phyloP scores from a whole-genome alignment of 2,329 filamentous ascomycete genomes.

The Aureobasidium sp. region DNA sequence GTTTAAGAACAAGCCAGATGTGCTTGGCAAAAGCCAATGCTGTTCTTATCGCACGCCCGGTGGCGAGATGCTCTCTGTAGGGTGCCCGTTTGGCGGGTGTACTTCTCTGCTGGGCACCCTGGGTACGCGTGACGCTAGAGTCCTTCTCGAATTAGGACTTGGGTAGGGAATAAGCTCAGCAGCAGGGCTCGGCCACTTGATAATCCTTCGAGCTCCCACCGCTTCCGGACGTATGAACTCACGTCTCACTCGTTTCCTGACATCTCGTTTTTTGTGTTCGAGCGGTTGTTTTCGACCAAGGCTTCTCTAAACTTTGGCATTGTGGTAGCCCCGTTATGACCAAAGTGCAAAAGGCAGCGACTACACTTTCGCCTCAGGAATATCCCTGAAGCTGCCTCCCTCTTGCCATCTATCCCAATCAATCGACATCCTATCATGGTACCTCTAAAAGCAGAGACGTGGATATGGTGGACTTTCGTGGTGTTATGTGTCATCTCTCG shows the following conservation, averaged over 20 bases:
- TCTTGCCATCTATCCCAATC: neutral
- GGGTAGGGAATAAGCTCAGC: slow-evolving; percentile 7
- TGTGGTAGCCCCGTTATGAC: neutral
- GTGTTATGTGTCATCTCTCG: slow-evolving; percentile 35
- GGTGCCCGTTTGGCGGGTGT: neutral
- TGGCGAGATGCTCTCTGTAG: neutral
- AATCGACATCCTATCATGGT: slow-evolving; percentile 22
- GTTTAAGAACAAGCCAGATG: neutral
- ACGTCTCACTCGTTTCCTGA: neutral
- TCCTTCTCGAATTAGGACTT: slow-evolving; percentile 12
- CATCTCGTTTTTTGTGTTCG: neutral
- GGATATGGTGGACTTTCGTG: slow-evolving; percentile 42
- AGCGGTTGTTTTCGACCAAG: neutral
- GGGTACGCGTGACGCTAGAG: slow-evolving; percentile 14
- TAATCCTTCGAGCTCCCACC: slow-evolving; percentile 4
- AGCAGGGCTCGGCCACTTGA: slow-evolving; percentile 1
- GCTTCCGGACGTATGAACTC: neutral
- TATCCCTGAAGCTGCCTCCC: slow-evolving; percentile 10
- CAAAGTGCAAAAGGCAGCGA: neutral
- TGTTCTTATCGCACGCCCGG: slow-evolving; percentile 1
- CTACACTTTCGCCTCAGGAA: slow-evolving; percentile 15
- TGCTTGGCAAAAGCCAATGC: slow-evolving; percentile 1
- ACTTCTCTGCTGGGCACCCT: neutral
- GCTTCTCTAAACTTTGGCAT: neutral
- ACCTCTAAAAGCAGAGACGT: slow-evolving; percentile 37